A percentile compares a stretch with the other conserved stretches of the same genome.
These are phyloP conservation scores for Pseudocercospora fijiensis DNA, from an alignment of 2,329 filamentous ascomycete genomes.

Conservation along the genomic window DNA sequence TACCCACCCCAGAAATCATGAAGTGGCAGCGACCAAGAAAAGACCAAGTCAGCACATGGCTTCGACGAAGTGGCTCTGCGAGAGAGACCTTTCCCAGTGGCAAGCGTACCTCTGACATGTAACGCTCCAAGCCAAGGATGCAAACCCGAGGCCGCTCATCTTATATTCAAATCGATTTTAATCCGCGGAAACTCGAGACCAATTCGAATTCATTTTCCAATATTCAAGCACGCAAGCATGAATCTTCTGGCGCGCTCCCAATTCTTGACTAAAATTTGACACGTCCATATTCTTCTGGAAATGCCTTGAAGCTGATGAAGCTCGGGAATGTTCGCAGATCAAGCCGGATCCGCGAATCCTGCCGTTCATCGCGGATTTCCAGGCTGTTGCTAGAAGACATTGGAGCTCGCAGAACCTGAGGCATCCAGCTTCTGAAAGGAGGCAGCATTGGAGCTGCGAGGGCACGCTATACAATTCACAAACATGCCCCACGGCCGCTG, in stretches of 20 bases:
- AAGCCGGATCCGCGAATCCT: background rate
- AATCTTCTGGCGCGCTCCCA: too few species aligned
- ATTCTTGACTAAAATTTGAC: background rate
- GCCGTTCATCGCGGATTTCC: background rate
- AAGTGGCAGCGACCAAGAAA: background rate
- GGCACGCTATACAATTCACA: background rate
- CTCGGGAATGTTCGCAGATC: background rate
- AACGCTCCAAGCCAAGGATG: background rate
- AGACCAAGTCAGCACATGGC: slow-evolving; percentile 9
- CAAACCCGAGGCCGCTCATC: background rate
- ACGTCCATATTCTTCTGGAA: background rate
- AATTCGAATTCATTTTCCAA: too few species aligned
- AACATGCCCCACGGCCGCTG: background rate
- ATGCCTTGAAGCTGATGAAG: background rate
- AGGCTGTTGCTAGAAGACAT: background rate
- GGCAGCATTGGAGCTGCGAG: background rate
- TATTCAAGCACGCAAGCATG: too few species aligned
- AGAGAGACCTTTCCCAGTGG: slow-evolving; percentile 6
- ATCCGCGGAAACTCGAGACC: background rate
- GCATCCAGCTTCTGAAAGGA: too few species aligned
- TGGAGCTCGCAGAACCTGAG: too few species aligned
- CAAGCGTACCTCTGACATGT: background rate
- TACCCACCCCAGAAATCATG: slow-evolving; percentile 4
- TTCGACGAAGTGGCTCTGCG: slow-evolving; percentile 5
- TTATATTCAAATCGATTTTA: background rate